Evolutionary conservation across 257 asterid genomes (phyloP).

Genomic region (Jaltomata sinuosa): DNA sequence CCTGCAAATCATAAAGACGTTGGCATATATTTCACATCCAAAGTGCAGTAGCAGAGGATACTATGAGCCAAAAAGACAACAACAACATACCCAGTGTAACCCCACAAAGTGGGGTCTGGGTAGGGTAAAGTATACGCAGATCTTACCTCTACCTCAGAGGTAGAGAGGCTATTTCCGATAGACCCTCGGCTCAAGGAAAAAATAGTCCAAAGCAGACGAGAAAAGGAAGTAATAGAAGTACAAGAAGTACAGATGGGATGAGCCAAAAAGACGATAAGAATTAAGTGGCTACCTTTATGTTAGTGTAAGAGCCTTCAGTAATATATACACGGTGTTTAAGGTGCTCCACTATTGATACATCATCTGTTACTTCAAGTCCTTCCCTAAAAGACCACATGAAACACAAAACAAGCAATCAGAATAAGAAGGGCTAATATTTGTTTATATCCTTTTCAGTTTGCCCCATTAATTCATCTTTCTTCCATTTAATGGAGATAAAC

Average conservation of each 20-base stretch:
- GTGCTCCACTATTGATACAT: slow-evolving; percentile 93
- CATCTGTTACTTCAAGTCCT: slow-evolving; percentile 96
- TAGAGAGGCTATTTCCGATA: too few species aligned
- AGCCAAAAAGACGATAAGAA: neutral
- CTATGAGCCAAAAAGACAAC: neutral
- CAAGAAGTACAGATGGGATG: too few species aligned
- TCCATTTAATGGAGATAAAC: neutral
- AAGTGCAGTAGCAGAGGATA: neutral
- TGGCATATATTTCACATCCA: neutral
- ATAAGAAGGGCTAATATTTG: neutral
- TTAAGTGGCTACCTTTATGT: slow-evolving; percentile 62
- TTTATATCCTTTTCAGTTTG: neutral
- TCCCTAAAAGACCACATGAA: slow-evolving; percentile 42
- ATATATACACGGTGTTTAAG: slow-evolving; percentile 93
- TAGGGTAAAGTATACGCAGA: too few species aligned
- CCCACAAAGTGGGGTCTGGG: too few species aligned
- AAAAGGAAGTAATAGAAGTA: too few species aligned
- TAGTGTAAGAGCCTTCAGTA: slow-evolving; percentile 93
- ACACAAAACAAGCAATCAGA: neutral
- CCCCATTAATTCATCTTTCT: neutral
- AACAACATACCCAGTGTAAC: too few species aligned
- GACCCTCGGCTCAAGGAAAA: too few species aligned
- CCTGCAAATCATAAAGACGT: slow-evolving; percentile 37
- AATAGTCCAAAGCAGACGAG: too few species aligned
- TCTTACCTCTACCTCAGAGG: too few species aligned